These are phyloP conservation scores for Haematococcus lacustris DNA, from an alignment of 139 green algal genomes.

Conservation along the genomic window DNA sequence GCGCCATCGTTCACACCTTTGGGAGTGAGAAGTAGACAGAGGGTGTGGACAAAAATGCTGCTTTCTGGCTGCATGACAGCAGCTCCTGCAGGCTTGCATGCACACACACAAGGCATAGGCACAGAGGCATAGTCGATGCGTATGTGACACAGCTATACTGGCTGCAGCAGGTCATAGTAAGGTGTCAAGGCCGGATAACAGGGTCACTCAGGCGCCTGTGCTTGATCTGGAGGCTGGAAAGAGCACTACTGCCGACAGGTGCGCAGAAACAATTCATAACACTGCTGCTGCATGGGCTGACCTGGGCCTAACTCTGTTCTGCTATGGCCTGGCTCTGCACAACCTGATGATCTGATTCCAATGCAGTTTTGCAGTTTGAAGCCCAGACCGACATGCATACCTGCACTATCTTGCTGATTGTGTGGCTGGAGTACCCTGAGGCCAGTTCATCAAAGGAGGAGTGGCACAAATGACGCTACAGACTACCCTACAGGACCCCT, in stretches of 20 bases:
- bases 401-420: conserved; percentile 8
- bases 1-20: no score
- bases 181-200: neutral
- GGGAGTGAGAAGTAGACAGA: conserved; percentile 55
- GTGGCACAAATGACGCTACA: neutral
- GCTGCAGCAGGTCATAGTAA: neutral
- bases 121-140: neutral
- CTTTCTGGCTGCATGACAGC: conserved; percentile 7
- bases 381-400: neutral
- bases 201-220: neutral
- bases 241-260: no score
- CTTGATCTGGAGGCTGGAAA: no score
- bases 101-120: neutral
- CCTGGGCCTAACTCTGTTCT: no score
- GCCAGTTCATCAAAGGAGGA: neutral
- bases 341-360: no score
- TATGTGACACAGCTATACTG: neutral
- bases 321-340: no score
- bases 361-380: no score
- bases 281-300: no score
- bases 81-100: conserved; percentile 42
- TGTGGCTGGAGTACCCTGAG: conserved; percentile 4
- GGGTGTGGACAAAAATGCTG: conserved; percentile 56
- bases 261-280: no score
- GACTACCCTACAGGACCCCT: conserved; percentile 4